Evolutionary conservation across 768 basidiomycete species (phyloP), one percentile per base, ranked within the genome.

Genomic region (Phylloporus scabripes): DNA sequence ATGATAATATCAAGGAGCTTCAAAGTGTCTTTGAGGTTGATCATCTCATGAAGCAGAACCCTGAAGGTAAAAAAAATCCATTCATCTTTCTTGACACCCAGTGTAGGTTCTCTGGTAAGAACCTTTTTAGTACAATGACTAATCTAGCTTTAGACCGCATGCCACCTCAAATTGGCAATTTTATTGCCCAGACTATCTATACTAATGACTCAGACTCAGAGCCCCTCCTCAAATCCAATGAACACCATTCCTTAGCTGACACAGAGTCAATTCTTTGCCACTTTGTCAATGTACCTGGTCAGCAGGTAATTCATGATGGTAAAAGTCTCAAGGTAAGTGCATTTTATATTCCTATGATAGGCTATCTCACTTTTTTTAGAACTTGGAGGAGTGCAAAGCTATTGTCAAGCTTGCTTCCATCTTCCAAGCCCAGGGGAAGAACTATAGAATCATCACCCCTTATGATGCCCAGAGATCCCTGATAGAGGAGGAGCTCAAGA

Each of bases 11-110:
- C 34, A 62, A 74, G 49, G 76, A 75, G 2, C 71, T 91, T 11
- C 74, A 84, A 52, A 89, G 87, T 57, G 78, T 92, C 9, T 91
- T 92, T 77, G 88, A 91, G 52, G 60, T 86, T n/a, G 42, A 66
- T 0, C 84, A 91, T 59, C 71, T 92, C 3, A 59, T n/a, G 1
- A 49, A 52, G 9, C 46, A 63, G 4, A 61, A 68, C 9, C 10
- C 50, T 7, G 56, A 36, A 45, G 39, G 52, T 45, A 59, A 64
- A 12, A 63, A 62, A 12, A 63, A 62, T 3, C 57, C 70, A 21
- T 70, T 74, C 3, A 51, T 78, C 4, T 81, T 91, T 52, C 70
- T 92, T 33, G 71, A 88, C 53, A 88, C 74, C 1, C 89, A 91
- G 67, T 92, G 90, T 88, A 63, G 58, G 79, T 63, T 34, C 49